Evolutionary conservation across 108 stramenopile genomes (phyloP), one percentile per base, ranked within the genome.

Genomic region (Skeletonema costatum): DNA sequence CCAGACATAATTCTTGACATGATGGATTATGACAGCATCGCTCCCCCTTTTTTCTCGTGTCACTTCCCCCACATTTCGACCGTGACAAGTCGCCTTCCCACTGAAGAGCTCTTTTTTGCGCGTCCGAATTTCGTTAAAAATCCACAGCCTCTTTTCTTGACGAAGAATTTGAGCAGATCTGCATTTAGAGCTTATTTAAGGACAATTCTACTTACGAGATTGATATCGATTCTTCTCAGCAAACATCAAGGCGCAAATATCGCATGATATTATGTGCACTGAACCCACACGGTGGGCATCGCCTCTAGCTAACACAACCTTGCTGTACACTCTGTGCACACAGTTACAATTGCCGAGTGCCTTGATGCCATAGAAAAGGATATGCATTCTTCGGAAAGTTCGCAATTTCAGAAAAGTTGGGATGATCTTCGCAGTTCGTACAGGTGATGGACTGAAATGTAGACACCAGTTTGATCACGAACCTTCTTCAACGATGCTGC

Each of bases 91-190:
- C n/a, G n/a, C n/a, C n/a, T n/a, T n/a, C n/a, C n/a, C n/a, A n/a
- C n/a, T n/a, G n/a, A n/a, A n/a, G n/a, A n/a, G n/a, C n/a, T n/a
- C n/a, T n/a, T n/a, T n/a, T n/a, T n/a, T n/a, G n/a, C 44, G 69
- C 44, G 10, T 82, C 56, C 39, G 67, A 68, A 56, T 65, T 33
- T 38, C 70, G 0, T n/a, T n/a, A 53, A 53, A 53, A n/a, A n/a
- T n/a, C n/a, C n/a, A 39, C 12, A 14, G 35, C 21, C 33, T 17
- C 39, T 32, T 65, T 48, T 65, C 16, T 12, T 74, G 35, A 74
- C 68, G 44, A 76, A 62, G 33, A 82, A 82, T 75, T 56, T 72
- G 59, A 64, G 81, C n/a, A 66, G 81, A 82, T 60, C 44, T 82
- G 0, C 81, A 82, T 58, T 35, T 82, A 16, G 74, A 68, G 29